Base-by-base conservation (phyloP, 2,329 filamentous ascomycete species). In the Karstenula rhodostoma region DNA sequence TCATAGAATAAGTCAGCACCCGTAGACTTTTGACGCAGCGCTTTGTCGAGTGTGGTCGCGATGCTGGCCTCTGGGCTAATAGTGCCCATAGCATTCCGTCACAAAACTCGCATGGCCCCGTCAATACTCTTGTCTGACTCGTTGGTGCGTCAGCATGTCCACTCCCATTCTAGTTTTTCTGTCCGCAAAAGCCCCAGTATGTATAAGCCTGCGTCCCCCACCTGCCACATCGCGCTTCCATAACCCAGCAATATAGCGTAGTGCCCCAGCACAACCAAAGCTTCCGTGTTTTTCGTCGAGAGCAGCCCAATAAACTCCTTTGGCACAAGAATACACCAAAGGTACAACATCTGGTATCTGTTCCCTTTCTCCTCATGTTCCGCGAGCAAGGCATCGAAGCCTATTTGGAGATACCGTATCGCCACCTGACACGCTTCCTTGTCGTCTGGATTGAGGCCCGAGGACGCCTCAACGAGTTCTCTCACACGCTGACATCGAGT, bases 231-330 rank as follows among this genome's bases (percentile, higher is more conserved):
- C 12, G 49, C 51, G 48, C 56, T 56, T 4, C 64, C 66, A 48
- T 67, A 74, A 60, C 84, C 80, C n/a, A 85, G 70, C 44, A 85
- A 65, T 4, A 84, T 77, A 12, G 82, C 82, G 53, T 84, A 85
- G 64, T 85, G 79, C 6, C 81, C 83, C 23, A 86, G 69, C 7
- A 85, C 77, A 12, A 83, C 72, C 25, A 86, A 70, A 1, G 81
- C 81, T 63, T 83, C 82, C 0, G 79, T 77, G 3, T 71, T 64
- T 40, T 74, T 71, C 35, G 68, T 60, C 15, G 73, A 69, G 8
- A 84, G 63, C 53, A 81, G 66, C 8, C 57, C 64, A 4, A 79
- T 74, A 48, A 79, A 82, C 10, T 74, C 70, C 15, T 64, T 67
- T 3, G 71, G 65, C 15, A 80, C 63, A 53, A 79, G 68, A 19